Evolutionary conservation across 129 eudicot genomes (phyloP).

Genomic region (Flaveria linearis): DNA sequence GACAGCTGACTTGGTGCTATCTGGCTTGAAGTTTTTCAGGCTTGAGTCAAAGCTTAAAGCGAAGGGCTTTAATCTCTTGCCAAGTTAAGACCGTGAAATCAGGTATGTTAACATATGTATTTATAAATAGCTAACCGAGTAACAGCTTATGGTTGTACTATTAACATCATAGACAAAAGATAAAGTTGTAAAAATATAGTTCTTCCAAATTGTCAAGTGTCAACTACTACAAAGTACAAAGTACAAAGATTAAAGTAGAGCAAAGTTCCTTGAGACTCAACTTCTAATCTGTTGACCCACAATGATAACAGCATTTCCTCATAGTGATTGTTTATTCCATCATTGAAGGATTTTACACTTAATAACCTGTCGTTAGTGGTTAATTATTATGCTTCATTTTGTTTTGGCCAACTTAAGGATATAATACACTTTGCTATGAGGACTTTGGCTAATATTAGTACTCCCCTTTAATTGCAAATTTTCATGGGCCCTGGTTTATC

Average conservation of each 20-base stretch:
- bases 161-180: background rate
- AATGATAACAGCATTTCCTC: background rate
- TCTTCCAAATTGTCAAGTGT: background rate
- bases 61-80: constrained; percentile 64
- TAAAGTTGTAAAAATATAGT: background rate
- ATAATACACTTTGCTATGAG: background rate
- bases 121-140: background rate
- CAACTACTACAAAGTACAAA: background rate
- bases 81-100: constrained; percentile 40
- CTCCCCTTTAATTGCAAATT: no score
- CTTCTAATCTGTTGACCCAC: background rate
- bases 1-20: constrained; percentile 77
- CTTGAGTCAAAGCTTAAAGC: constrained; percentile 74
- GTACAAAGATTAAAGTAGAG: background rate
- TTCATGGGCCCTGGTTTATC: no score
- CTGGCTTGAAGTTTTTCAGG: constrained; percentile 84
- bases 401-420: background rate
- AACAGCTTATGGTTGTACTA: background rate
- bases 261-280: background rate
- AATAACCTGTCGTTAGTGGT: background rate
- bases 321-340: background rate
- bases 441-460: no score
- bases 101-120: constrained; percentile 24
- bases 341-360: background rate
- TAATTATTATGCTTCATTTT: background rate